Evolutionary conservation across 2,329 filamentous ascomycete genomes (phyloP), one percentile per base, ranked within the genome.

Genomic region (Talaromyces sp.): DNA sequence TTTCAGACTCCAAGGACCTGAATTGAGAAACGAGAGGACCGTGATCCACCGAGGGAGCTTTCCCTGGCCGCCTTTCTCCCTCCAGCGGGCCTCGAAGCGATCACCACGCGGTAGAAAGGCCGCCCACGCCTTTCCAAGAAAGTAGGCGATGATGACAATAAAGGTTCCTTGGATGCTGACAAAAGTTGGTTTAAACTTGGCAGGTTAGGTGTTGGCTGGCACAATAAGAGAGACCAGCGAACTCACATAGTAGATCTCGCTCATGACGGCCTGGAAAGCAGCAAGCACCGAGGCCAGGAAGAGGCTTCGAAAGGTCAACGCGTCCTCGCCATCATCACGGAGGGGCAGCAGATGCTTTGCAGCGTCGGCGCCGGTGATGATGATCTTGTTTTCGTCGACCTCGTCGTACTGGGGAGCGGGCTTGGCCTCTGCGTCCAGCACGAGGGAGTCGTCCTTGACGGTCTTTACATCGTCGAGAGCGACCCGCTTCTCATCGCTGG

Each of bases 121-220:
- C 0, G 82, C 75, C 80, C 78, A 83, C 3, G 72, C 78, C 8
- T 81, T 82, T 8, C 84, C 84, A 1, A 80, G 56, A 56, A 85
- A 85, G 70, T 85, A 85, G 12, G 81, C 80, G 53, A 86, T 83
- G 47, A 86, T 77, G 5, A 84, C 82, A 57, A 85, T 83, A 60
- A 85, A 85, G 0, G 82, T 85, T 42, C 82, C 82, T 16, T 77
- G 75, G 18, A 85, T 81, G 3, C 74, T 76, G 40, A 82, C 68
- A 0, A 42, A 2, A 0, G 82, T 85, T 0, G 82, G 82, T 76
- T 85, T 84, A 69, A 82, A 85, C 81, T 84, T 50, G 8, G 42
- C 12, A 42, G 30, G 10, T 9, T 16, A 67, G 51, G 65, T 64
- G 42, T 18, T 57, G 30, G 52, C 33, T 47, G n/a, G 16, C 5